These are phyloP conservation scores for Tulasnella sp. DNA, from an alignment of 768 basidiomycete genomes.

Conservation along the genomic window DNA sequence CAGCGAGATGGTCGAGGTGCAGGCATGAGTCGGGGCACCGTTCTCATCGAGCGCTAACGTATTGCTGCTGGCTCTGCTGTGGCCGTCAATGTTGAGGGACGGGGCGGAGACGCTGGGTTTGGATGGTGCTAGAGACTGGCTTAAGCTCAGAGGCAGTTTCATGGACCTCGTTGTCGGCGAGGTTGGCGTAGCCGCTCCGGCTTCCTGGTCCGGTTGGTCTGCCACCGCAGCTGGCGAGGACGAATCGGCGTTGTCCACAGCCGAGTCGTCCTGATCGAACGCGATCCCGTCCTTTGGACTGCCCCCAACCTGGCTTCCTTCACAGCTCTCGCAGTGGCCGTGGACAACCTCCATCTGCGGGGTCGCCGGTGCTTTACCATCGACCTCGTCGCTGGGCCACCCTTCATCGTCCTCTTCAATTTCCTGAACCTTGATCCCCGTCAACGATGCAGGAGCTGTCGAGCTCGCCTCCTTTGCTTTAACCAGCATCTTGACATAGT, in stretches of 20 bases:
- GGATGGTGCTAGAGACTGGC: conserved; percentile 18
- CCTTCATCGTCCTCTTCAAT: conserved; percentile 57
- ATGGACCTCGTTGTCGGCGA: conserved; percentile 15
- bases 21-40: conserved; percentile 68
- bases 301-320: conserved; percentile 36
- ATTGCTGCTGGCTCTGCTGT: conserved; percentile 39
- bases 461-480: conserved; percentile 67
- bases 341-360: conserved; percentile 46
- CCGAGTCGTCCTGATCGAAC: conserved; percentile 14
- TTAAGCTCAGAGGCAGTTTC: conserved; percentile 4
- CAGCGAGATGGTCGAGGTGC: conserved; percentile 66
- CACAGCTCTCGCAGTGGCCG: conserved; percentile 45
- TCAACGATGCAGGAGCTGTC: conserved; percentile 77
- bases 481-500: conserved; percentile 71
- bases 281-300: conserved; percentile 44
- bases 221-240: background rate
- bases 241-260: conserved; percentile 38
- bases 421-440: conserved; percentile 84
- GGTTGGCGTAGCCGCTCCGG: background rate
- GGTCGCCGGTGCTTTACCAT: background rate
- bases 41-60: conserved; percentile 16
- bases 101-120: conserved; percentile 31
- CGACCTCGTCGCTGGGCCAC: conserved; percentile 63
- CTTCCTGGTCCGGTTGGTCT: conserved; percentile 3
- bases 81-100: conserved; percentile 43